Base-by-base conservation (phyloP, 352 stramenopile species). In the Globisporangium takayamanum region DNA sequence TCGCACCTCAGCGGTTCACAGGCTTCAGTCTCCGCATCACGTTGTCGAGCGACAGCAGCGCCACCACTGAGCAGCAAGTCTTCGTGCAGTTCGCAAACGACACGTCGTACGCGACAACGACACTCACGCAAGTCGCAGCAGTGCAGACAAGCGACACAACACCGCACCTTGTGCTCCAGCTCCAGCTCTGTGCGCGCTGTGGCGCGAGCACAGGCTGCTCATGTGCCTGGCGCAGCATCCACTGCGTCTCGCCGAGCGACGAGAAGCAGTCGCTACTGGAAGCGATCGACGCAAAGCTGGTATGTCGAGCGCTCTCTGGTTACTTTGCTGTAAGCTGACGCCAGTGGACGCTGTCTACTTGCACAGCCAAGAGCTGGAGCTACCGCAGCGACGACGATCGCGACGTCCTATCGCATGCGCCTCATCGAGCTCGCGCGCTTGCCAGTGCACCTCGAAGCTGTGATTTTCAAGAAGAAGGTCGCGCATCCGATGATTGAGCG, bases 401-500 rank as follows among this genome's bases (percentile, higher is more conserved):
- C 52, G 0, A 3, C 33, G n/a, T 55, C 12, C 47, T 47, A 52
- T 3, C 12, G 26, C 30, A 10, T 66, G 12, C 59, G 48, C 0
- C 26, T 66, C 16, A 12, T 30, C 2, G 49, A 57, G 5, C 18
- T 18, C 3, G 20, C 37, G 5, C 22, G 15, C 5, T 14, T 10
- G n/a, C 52, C 52, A 20, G 5, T 37, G 2, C 20, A 47, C 6
- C 49, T 84, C 14, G 58, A 69, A 11, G 63, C 66, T 20, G 14
- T 54, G 30, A 67, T 84, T 30, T 60, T 63, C 8, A 58, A 55
- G 12, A 71, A 74, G 50, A 70, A 80, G 22, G 50, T 79, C 14
- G 62, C 76, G 18, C 62, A 69, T 28, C 64, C 72, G 2, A 67
- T 77, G 49, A 52, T 86, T 42, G 75, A 88, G 63, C 55, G 62